Conservation (phyloP, 306 rosid genomes). For the Spatholobus suberectus region DNA sequence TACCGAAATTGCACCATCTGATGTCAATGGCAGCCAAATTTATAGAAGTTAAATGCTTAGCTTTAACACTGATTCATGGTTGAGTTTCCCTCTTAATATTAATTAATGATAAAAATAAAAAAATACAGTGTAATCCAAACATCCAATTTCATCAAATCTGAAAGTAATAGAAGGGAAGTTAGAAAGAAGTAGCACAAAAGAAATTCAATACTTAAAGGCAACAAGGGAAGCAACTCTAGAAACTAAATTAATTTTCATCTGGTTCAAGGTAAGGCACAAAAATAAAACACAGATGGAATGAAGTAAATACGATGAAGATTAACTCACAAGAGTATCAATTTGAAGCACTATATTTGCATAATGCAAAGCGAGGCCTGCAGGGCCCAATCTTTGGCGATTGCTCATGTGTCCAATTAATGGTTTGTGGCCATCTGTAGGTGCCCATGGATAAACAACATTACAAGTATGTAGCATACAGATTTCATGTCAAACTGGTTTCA, state of each 20-base stretch:
- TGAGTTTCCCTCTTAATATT: not conserved
- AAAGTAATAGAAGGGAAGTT: not conserved
- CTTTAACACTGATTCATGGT: constrained; percentile 13
- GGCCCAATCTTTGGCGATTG: constrained; percentile 67
- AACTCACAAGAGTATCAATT: constrained; percentile 84
- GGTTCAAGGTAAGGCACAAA: constrained; percentile 1
- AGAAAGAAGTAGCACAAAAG: constrained; percentile 1
- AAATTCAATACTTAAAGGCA: constrained; percentile 3
- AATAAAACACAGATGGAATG: constrained; percentile 19
- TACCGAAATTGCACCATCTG: not conserved
- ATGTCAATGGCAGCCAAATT: not conserved
- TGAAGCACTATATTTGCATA: constrained; percentile 87
- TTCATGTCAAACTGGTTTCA: constrained; percentile 18
- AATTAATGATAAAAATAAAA: not conserved
- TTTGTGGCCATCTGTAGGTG: constrained; percentile 53
- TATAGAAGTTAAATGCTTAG: not conserved
- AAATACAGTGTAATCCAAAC: not conserved
- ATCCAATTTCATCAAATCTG: not conserved
- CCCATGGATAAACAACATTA: constrained; percentile 39
- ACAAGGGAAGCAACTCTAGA: constrained; percentile 14
- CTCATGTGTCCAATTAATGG: constrained; percentile 47
- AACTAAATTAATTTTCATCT: constrained; percentile 19
- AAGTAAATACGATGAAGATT: constrained; percentile 32
- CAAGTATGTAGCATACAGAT: constrained; percentile 7
- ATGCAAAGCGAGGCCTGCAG: constrained; percentile 85